Conservation (phyloP, 805 yeast genomes). For the Candida sanyiensis region DNA sequence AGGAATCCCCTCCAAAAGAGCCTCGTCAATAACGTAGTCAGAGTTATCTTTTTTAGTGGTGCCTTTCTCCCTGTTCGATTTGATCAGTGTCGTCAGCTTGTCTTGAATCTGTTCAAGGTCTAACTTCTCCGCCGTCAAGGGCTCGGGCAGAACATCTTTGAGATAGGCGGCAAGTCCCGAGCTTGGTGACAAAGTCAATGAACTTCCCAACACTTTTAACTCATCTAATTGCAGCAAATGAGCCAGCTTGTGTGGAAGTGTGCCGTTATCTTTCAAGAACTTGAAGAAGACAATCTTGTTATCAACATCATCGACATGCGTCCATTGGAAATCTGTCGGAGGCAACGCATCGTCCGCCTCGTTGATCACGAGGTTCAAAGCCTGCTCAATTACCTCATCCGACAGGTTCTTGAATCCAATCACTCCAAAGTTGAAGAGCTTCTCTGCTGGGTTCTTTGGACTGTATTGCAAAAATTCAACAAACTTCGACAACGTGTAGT, state of each 20-base stretch:
- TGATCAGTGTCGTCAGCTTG: slow-evolving; percentile 6
- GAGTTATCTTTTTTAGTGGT: slow-evolving; percentile 2
- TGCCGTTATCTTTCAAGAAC: slow-evolving; percentile 17
- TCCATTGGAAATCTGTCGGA: slow-evolving; percentile 29
- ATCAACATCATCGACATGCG: slow-evolving; percentile 32
- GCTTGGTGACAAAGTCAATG: slow-evolving; percentile 4
- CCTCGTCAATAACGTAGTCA: slow-evolving; percentile 49
- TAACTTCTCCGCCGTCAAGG: slow-evolving; percentile 1
- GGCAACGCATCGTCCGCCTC: slow-evolving; percentile 4
- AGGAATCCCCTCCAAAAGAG: slow-evolving; percentile 54
- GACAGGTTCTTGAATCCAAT: slow-evolving; percentile 32
- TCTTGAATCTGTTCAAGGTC: neutral
- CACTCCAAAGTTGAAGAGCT: slow-evolving; percentile 31
- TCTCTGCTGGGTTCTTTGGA: slow-evolving; percentile 33
- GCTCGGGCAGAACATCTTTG: slow-evolving; percentile 3
- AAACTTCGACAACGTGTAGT: slow-evolving; percentile 10
- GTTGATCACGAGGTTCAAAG: slow-evolving; percentile 23
- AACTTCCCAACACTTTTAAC: neutral
- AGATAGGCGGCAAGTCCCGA: slow-evolving; percentile 2
- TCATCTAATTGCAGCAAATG: neutral
- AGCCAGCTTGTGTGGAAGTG: slow-evolving; percentile 1
- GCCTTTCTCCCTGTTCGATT: slow-evolving; percentile 3
- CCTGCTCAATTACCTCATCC: slow-evolving; percentile 29
- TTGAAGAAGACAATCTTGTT: slow-evolving; percentile 31
- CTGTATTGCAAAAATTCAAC: slow-evolving; percentile 27